Percentiles rank a stretch among this genome's conserved stretches.
Evolutionary conservation across 768 basidiomycete species (phyloP).

Genomic region (Amanita pseudoporphyria): DNA sequence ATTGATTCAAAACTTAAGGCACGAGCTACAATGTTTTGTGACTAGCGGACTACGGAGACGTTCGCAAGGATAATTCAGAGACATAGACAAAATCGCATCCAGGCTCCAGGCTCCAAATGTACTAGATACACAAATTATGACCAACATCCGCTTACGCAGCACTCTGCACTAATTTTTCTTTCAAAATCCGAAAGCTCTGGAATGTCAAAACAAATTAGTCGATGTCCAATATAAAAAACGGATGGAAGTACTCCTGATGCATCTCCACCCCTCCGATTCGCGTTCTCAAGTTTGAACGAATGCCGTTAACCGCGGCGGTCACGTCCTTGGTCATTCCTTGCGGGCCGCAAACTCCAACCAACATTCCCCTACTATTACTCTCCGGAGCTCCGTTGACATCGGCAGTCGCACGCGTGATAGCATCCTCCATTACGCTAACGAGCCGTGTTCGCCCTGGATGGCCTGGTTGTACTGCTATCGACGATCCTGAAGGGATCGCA

Average conservation of each 20-base stretch:
- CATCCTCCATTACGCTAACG: slow-evolving; percentile 34
- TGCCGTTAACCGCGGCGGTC: slow-evolving; percentile 33
- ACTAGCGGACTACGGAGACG: too few relatives aligned
- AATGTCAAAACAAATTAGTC: background rate
- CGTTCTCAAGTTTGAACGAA: slow-evolving; percentile 35
- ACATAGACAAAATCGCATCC: too few relatives aligned
- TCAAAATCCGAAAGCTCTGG: background rate
- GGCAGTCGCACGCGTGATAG: slow-evolving; percentile 34
- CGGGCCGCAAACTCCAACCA: slow-evolving; percentile 62
- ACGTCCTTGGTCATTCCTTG: slow-evolving; percentile 39
- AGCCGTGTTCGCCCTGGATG: slow-evolving; percentile 48
- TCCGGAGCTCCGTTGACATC: slow-evolving; percentile 24
- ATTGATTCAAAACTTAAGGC: too few relatives aligned
- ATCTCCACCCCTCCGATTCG: slow-evolving; percentile 55
- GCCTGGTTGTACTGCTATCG: slow-evolving; percentile 29
- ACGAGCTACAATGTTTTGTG: too few relatives aligned
- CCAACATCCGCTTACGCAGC: too few relatives aligned
- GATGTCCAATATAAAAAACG: background rate
- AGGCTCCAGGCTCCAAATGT: too few relatives aligned
- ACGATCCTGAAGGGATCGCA: slow-evolving; percentile 9
- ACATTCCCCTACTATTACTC: slow-evolving; percentile 30
- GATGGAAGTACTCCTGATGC: slow-evolving; percentile 34
- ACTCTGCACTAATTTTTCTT: too few relatives aligned
- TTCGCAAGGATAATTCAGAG: too few relatives aligned
- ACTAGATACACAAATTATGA: too few relatives aligned